Percentiles rank a stretch among this genome's conserved stretches.
These are phyloP conservation scores for Fomitopsis schrenkii DNA, from an alignment of 1,284 basidiomycete species.

Conservation along the genomic window DNA sequence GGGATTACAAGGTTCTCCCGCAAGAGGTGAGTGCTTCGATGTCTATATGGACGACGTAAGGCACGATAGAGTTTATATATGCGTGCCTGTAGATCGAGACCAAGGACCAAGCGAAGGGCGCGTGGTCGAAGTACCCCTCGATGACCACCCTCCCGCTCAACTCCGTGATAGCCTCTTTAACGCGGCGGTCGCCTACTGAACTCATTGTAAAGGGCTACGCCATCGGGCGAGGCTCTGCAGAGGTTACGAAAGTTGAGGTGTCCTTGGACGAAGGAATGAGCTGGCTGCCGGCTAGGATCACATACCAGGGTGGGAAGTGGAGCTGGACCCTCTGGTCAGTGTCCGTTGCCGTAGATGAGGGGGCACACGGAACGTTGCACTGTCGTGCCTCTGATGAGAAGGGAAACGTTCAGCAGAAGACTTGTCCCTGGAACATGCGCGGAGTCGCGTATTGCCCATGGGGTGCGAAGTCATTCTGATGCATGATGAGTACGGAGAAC, in stretches of 20 bases:
- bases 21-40: constrained; percentile 37
- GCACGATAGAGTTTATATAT: not conserved
- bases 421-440: constrained; percentile 52
- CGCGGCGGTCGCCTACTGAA: constrained; percentile 20
- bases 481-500: not conserved
- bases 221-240: constrained; percentile 39
- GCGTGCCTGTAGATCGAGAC: constrained; percentile 15
- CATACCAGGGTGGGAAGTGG: constrained; percentile 60
- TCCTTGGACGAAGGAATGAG: constrained; percentile 46
- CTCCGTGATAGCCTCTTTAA: constrained; percentile 48
- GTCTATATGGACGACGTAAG: not conserved
- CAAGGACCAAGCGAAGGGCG: constrained; percentile 35
- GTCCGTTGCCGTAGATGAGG: constrained; percentile 27
- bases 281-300: constrained; percentile 52
- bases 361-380: constrained; percentile 20
- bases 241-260: constrained; percentile 48
- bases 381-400: constrained; percentile 41
- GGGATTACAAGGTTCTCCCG: constrained; percentile 63
- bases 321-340: constrained; percentile 69
- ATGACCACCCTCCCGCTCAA: constrained; percentile 61
- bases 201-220: constrained; percentile 58
- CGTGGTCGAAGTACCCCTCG: constrained; percentile 45
- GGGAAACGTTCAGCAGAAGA: constrained; percentile 40
- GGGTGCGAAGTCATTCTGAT: constrained; percentile 13
- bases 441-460: constrained; percentile 46